Conservation (phyloP, 83 land plant species). For the Picea engelmannii region DNA sequence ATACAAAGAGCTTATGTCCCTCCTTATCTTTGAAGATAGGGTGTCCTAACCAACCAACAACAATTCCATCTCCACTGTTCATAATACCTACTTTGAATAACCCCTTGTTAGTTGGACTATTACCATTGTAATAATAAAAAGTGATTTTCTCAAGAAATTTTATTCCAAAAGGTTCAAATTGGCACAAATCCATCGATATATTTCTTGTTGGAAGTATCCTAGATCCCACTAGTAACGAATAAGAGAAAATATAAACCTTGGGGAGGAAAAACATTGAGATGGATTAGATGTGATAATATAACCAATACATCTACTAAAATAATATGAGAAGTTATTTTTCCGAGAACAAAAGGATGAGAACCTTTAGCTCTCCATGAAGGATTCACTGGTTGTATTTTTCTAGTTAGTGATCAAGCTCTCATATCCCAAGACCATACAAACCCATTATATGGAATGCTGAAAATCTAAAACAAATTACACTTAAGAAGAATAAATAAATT, state of each 20-base stretch:
- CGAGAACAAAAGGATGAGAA: slow-evolving; percentile 8
- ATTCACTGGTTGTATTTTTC: slow-evolving; percentile 13
- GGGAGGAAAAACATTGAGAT: slow-evolving; percentile 3
- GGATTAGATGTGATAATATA: slow-evolving; percentile 10
- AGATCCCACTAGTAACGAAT: slow-evolving; percentile 7
- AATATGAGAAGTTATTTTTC: slow-evolving; percentile 10
- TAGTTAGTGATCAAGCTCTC: slow-evolving; percentile 24
- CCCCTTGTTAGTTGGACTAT: neutral
- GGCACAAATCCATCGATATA: slow-evolving; percentile 8
- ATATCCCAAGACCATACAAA: slow-evolving; percentile 26
- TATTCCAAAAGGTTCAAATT: slow-evolving; percentile 21
- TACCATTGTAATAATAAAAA: neutral
- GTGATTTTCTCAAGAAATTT: slow-evolving; percentile 8
- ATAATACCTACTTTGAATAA: slow-evolving; percentile 3
- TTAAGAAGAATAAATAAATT: slow-evolving; percentile 12
- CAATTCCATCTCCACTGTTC: slow-evolving; percentile 17
- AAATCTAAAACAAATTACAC: slow-evolving; percentile 21
- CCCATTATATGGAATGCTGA: slow-evolving; percentile 22
- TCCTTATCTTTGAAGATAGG: too few relatives aligned
- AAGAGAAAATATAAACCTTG: slow-evolving; percentile 13
- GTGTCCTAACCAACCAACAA: neutral
- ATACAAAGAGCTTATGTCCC: slow-evolving; percentile 15
- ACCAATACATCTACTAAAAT: slow-evolving; percentile 12
- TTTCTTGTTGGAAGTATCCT: too few relatives aligned
- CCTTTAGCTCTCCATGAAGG: slow-evolving; percentile 10